phyloP scores from a whole-genome alignment of 495 filamentous ascomycete species.

The Sabuloglossum arenarium region DNA sequence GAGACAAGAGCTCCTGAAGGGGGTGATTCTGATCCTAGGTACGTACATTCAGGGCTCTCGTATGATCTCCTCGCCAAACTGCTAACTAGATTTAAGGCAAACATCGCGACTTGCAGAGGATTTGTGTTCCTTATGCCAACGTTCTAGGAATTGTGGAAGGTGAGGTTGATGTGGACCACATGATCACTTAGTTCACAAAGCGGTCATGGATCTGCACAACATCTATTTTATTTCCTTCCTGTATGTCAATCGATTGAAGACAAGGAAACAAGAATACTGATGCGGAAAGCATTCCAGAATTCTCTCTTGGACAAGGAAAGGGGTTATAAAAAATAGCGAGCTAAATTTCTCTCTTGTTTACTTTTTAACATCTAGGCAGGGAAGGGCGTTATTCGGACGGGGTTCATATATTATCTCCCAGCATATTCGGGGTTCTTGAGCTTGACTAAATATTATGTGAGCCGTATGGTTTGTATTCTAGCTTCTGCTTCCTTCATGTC shows the following conservation, averaged over 20 bases:
- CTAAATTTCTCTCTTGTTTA: too few species aligned
- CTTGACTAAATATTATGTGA: background rate
- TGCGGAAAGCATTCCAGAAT: background rate
- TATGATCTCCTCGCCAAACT: background rate
- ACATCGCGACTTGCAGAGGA: slow-evolving; percentile 74
- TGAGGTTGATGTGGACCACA: background rate
- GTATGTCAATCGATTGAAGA: background rate
- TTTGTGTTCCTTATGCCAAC: slow-evolving; percentile 77
- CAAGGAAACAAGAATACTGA: background rate
- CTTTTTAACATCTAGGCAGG: too few species aligned
- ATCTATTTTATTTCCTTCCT: background rate
- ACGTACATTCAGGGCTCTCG: slow-evolving; percentile 19
- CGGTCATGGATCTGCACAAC: background rate
- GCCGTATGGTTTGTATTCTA: background rate
- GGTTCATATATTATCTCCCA: background rate
- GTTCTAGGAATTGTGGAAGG: slow-evolving; percentile 38
- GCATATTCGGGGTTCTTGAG: background rate
- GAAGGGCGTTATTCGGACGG: background rate
- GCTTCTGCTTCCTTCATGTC: background rate
- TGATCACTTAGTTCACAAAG: background rate
- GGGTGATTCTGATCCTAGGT: slow-evolving; percentile 84
- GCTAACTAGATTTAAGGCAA: slow-evolving; percentile 38
- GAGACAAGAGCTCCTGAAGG: slow-evolving; percentile 62
- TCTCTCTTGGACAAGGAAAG: too few species aligned
- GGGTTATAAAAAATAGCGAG: background rate